These are phyloP conservation scores for Gastrodia elata DNA, from an alignment of 106 monocot species.

Conservation along the genomic window DNA sequence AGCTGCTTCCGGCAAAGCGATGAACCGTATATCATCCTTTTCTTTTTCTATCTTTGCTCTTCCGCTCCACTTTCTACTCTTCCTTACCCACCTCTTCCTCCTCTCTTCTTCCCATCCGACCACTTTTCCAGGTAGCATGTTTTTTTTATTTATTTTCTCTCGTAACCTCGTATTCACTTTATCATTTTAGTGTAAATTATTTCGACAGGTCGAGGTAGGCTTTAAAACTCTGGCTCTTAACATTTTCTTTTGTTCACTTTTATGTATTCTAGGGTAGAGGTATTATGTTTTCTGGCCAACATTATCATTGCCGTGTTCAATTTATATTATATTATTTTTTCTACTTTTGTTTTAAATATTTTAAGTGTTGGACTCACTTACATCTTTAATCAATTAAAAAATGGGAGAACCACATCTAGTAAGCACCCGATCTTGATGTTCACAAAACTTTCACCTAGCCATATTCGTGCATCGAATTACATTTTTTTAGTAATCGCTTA, in stretches of 20 bases:
- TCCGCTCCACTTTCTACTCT: constrained; percentile 4
- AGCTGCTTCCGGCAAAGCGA: neutral
- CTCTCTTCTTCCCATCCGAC: constrained; percentile 6
- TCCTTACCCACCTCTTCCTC: constrained; percentile 3
- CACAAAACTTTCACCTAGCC: no score
- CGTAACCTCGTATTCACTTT: neutral
- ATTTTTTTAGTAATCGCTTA: no score
- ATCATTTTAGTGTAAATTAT: neutral
- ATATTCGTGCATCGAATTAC: no score
- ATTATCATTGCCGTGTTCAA: neutral
- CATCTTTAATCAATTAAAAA: no score
- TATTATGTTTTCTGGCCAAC: neutral
- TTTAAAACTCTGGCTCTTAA: neutral
- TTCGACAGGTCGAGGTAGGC: neutral
- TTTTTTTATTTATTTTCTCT: neutral
- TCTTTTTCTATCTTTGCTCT: neutral
- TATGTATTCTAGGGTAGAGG: neutral
- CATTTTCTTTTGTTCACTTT: neutral
- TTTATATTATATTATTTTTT: no score
- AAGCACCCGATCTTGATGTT: no score
- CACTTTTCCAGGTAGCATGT: neutral
- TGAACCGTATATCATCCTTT: neutral
- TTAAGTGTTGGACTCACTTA: no score
- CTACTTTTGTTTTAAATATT: no score
- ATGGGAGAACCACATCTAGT: no score